Base-by-base conservation (phyloP, 1,284 basidiomycete genomes). In the Vanrija humicola region DNA sequence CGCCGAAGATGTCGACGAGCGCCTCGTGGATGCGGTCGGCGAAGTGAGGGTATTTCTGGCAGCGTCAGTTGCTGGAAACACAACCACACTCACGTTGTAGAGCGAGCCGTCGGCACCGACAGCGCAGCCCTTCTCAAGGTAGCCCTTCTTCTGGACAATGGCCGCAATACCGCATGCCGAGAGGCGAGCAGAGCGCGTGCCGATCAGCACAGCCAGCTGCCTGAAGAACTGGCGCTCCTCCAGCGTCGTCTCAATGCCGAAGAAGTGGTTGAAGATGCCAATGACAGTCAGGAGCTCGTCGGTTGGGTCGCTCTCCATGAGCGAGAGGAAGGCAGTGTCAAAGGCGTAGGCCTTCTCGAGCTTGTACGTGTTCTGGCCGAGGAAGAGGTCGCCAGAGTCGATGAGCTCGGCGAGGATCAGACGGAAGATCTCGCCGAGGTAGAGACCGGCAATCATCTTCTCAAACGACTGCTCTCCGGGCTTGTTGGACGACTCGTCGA, bases 281-380 rank as follows among this genome's bases (percentile, higher is more conserved):
- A 95, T 91, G 68, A 93, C 85, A 82, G 94, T 97, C 49, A 98
- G 83, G 43, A 97, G 83, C 74, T 98, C 95, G 70, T 98, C 95
- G n/a, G 95, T 98, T 3, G 90, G 87, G 76, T 98, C 95, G 87
- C 86, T 88, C 79, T 98, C 95, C 86, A 98, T 97, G 54, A 98
- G 81, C 46, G 89, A 93, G 58, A 98, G 80, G 81, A 98, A 97
- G 1, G 95, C 95, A 2, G 95, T 98, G 77, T 98, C 95, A 70
- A 98, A 88, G 43, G 83, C 86, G 74, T 95, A 93, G 7, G 91
- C 83, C 65, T 85, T 90, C 77, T 98, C 93, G 50, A 98, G 83
- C 80, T 97, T 97, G 83, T 97, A 96, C 1, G 94, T 96, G 77
- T 93, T 91, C 78, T 98, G 95, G 43, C 95, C 94, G 39, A 97